Percentiles rank a stretch among this genome's conserved stretches.
phyloP scores from a whole-genome alignment of 2,329 filamentous ascomycete species.

The Decorospora gaudefroyi region DNA sequence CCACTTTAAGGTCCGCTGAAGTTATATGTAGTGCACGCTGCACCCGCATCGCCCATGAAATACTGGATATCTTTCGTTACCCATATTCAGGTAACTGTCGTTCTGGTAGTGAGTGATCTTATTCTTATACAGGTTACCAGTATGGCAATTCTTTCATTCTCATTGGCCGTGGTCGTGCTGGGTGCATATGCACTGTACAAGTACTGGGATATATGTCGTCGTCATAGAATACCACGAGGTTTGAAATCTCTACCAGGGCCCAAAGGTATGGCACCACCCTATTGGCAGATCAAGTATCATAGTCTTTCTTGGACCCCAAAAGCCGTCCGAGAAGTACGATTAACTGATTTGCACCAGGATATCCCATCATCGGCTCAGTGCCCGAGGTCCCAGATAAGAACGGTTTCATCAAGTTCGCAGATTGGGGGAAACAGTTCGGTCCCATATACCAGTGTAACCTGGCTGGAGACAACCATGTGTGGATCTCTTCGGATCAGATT shows the following conservation, averaged over 20 bases:
- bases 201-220: conserved; percentile 31
- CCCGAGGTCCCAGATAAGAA: conserved; percentile 53
- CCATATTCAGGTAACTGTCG: conserved; percentile 13
- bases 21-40: conserved; percentile 38
- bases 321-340: neutral
- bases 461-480: conserved; percentile 53
- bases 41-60: conserved; percentile 16
- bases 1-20: conserved; percentile 21
- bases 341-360: conserved; percentile 40
- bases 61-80: conserved; percentile 16
- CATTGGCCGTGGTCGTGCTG: conserved; percentile 30
- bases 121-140: conserved; percentile 14
- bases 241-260: conserved; percentile 49
- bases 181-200: conserved; percentile 39
- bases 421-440: conserved; percentile 52
- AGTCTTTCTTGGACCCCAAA: neutral
- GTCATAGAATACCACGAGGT: conserved; percentile 38
- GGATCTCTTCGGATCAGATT: conserved; percentile 52
- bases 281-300: conserved; percentile 4
- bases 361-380: conserved; percentile 51
- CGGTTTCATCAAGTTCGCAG: conserved; percentile 52
- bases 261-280: conserved; percentile 41
- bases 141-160: conserved; percentile 42
- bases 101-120: conserved; percentile 6
- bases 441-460: conserved; percentile 54